Evolutionary conservation across 768 basidiomycete genomes (phyloP), one percentile per base, ranked within the genome.

Genomic region (Mycena maculata): DNA sequence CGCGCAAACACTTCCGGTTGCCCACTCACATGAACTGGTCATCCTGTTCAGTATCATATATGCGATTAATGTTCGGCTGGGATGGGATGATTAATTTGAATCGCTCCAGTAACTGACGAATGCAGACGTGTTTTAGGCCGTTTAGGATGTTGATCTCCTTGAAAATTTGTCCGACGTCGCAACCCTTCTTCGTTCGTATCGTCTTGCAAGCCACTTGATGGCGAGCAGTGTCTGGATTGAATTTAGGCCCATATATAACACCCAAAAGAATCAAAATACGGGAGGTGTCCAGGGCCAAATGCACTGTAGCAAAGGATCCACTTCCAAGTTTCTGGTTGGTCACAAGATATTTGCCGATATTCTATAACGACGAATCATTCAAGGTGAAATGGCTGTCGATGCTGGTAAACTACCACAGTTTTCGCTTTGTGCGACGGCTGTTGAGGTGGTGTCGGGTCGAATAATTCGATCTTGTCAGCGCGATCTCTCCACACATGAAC

Each of bases 131-230:
- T 69, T 89, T 83, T 33, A 95, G 79, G 10, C 84, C 85, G 74
- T 88, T 88, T 22, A 95, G 78, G 54, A 95, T 90, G 54, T 85
- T 85, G 30, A 93, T 90, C 78, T 95, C 93, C 71, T 92, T 94
- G 88, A 90, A 88, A 23, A 91, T 86, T 71, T 88, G 85, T 4
- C 78, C 81, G 27, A 87, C 76, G 48, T 92, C 90, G 52, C 84
- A 83, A 23, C 85, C 86, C 57, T 85, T 86, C 75, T 87, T 88
- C 1, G 82, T 85, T 70, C 86, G 87, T 73, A 95, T 91, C 63
- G 88, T 93, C 76, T 95, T 95, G 76, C 93, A 94, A 23, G 93
- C 93, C 28, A 93, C 91, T 78, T 95, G 93, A 47, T 88, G 84
- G 69, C 88, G 85, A 49, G 62, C 44, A 39, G 63, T 48, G 30